Base-by-base conservation (phyloP, 768 basidiomycete genomes). In the Tylopilus balloui region DNA sequence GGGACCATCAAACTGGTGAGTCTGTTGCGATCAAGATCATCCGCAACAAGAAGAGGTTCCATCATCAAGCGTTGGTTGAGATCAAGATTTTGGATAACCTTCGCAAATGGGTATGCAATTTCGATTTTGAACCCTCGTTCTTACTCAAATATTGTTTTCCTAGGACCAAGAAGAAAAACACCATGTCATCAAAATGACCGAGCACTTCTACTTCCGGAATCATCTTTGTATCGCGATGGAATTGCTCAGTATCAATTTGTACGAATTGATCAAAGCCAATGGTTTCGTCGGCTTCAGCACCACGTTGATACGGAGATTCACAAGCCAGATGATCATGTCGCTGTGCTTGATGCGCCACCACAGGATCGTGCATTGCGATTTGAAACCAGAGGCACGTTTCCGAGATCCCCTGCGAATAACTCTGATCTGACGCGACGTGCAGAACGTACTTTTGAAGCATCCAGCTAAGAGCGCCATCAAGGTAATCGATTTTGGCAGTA, bases 21-120 rank as follows among this genome's bases (percentile, higher is more conserved):
- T 93, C 92, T n/a, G 91, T 98, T 10, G 96, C 96, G 15, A 84
- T 99, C 73, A 99, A 99, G 77, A 98, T 99, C 54, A 98, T 99
- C 59, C 84, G 96, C 34, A 98, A 98, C 75, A 98, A 97, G 77
- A 97, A 98, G 70, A 79, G 96, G 41, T 98, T 98, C 74, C 94
- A 98, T 66, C 91, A 95, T 60, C 96, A 98, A 67, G 96, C 95
- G 1, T 68, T 98, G 37, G 94, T 98, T n/a, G 96, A 98, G 72
- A 95, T 98, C 71, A 97, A 97, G 71, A 97, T 99, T 50, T 73
- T 99, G 54, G 92, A 97, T 59, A 97, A 90, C 65, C 75, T 98
- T 57, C 83, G 89, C 25, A 92, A 94, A 88, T 98, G 96, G 96
- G 94, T 92, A 60, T 49, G 86, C 73, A n/a, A 17, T 24, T 7